Conservation (phyloP, 2,329 filamentous ascomycete genomes). For the Cryoendolithus antarcticus region DNA sequence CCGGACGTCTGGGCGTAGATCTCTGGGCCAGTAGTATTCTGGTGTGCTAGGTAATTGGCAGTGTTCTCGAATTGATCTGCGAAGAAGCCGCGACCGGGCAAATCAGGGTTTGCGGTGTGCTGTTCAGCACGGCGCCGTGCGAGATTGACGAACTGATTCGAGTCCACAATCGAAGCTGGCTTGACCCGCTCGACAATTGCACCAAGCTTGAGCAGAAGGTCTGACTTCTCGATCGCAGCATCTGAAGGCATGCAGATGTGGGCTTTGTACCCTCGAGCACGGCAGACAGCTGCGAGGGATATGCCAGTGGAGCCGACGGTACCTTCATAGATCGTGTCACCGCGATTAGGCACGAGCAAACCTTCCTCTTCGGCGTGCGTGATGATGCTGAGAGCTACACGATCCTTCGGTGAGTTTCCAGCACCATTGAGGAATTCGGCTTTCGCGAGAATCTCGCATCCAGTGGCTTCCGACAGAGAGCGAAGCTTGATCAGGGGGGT, state of each 20-base stretch:
- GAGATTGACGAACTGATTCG: constrained; percentile 86
- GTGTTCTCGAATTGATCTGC: constrained; percentile 91
- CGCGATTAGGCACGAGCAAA: constrained; percentile 62
- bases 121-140: constrained; percentile 64
- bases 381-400: constrained; percentile 87
- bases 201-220: constrained; percentile 77
- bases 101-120: constrained; percentile 49
- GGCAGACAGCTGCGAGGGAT: constrained; percentile 76
- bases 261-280: constrained; percentile 78
- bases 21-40: constrained; percentile 73
- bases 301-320: constrained; percentile 96
- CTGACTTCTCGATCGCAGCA: constrained; percentile 76
- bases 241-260: constrained; percentile 98
- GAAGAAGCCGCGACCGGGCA: constrained; percentile 71
- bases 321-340: constrained; percentile 94
- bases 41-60: constrained; percentile 81
- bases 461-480: constrained; percentile 74
- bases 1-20: constrained; percentile 69
- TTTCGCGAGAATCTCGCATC: constrained; percentile 82
- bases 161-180: constrained; percentile 87
- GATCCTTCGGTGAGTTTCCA: constrained; percentile 86
- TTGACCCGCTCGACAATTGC: constrained; percentile 84
- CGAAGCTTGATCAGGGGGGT: constrained; percentile 81
- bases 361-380: constrained; percentile 64
- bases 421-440: constrained; percentile 94